Evolutionary conservation across 2,329 filamentous ascomycete species (phyloP).

Genomic region (Penicillium expansum): DNA sequence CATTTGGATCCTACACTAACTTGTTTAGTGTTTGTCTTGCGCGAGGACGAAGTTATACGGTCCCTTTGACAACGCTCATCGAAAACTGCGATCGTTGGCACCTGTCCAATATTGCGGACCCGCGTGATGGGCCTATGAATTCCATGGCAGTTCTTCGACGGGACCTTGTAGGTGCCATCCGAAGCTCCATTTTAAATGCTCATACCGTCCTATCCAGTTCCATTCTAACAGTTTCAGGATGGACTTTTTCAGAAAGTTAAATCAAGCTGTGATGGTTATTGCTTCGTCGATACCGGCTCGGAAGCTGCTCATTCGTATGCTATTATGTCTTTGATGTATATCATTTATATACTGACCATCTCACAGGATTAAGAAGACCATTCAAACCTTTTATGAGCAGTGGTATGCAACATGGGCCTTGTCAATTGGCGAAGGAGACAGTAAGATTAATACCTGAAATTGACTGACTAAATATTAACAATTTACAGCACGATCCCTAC

Average conservation of each 20-base stretch:
- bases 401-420: conserved; percentile 65
- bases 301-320: conserved; percentile 35
- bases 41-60: conserved; percentile 65
- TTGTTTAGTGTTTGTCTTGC: conserved; percentile 61
- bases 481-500: conserved; percentile 45
- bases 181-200: background rate
- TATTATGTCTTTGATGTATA: background rate
- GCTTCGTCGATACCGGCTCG: conserved; percentile 31
- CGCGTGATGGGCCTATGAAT: conserved; percentile 67
- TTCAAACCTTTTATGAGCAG: conserved; percentile 63
- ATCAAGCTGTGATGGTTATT: conserved; percentile 41
- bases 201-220: background rate
- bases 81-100: conserved; percentile 70
- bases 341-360: conserved; percentile 8
- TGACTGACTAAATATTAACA: background rate
- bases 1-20: background rate
- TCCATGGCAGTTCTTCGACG: conserved; percentile 68
- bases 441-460: conserved; percentile 33
- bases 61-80: conserved; percentile 64
- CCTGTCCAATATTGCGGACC: conserved; percentile 59
- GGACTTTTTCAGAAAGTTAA: conserved; percentile 31
- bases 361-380: conserved; percentile 54
- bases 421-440: conserved; percentile 54
- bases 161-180: conserved; percentile 54
- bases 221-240: conserved; percentile 25